Evolutionary conservation across 345 rosid genomes (phyloP).

Genomic region (Bretschneidera sinensis): DNA sequence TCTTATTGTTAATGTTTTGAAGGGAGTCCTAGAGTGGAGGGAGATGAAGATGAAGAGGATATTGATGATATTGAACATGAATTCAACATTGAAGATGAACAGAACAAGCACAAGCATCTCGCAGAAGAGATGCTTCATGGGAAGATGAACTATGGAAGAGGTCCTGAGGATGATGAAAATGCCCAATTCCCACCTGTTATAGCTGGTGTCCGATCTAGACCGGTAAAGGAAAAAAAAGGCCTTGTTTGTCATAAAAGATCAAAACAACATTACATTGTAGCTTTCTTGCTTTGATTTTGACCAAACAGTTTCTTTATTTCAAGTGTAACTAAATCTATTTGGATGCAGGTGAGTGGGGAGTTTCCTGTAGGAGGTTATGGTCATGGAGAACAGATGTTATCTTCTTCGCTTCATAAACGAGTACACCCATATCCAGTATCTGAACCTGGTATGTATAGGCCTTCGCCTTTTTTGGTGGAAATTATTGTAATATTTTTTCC

Average conservation of each 20-base stretch:
- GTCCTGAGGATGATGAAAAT: slow-evolving; percentile 78
- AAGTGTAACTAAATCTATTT: no score
- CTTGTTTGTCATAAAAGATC: background rate
- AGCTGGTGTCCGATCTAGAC: slow-evolving; percentile 64
- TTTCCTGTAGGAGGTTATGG: slow-evolving; percentile 64
- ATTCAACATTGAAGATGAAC: slow-evolving; percentile 78
- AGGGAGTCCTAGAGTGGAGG: slow-evolving; percentile 92
- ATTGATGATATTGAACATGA: slow-evolving; percentile 90
- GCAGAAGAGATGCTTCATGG: slow-evolving; percentile 92
- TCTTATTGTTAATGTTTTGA: background rate
- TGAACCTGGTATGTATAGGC: slow-evolving; percentile 57
- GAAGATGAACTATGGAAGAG: slow-evolving; percentile 97
- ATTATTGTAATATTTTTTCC: no score
- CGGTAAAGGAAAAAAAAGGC: slow-evolving; percentile 31
- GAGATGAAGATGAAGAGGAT: slow-evolving; percentile 97
- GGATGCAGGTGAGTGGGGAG: slow-evolving; percentile 81
- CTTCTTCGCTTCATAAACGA: slow-evolving; percentile 72
- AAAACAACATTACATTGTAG: background rate
- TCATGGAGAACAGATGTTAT: slow-evolving; percentile 55
- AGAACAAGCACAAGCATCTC: slow-evolving; percentile 54
- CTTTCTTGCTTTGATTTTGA: background rate
- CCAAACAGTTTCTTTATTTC: background rate
- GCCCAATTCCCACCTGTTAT: slow-evolving; percentile 64
- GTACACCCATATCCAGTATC: slow-evolving; percentile 85
- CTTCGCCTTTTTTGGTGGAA: background rate